Base-by-base conservation (phyloP, 2,329 filamentous ascomycete species). In the Cercospora zeae-maydis region DNA sequence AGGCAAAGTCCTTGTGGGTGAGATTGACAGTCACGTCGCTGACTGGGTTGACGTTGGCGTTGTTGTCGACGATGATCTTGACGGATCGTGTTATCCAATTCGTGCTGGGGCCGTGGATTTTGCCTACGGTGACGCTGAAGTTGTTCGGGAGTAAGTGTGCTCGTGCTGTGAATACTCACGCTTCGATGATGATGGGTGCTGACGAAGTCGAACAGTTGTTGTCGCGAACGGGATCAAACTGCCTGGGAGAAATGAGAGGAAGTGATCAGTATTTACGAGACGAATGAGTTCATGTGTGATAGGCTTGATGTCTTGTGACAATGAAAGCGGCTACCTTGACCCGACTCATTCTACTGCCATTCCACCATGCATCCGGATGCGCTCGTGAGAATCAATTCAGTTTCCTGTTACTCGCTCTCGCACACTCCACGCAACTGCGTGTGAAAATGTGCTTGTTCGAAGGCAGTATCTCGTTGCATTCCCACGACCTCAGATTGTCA, bases 1-100 rank as follows among this genome's bases (percentile, higher is more conserved):
- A 72, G 39, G 66, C 60, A 5, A 14, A 64, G 11, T 60, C 65
- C 1, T 59, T 71, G 42, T 74, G 72, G 63, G 58, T 68, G 47
- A 65, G 74, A 30, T 59, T 74, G 4, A 67, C 64, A 6, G 56
- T 71, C 13, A 66, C 56, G 16, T 27, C 27, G 4, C 16, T 62
- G 1, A 34, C 64, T 14, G 64, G 64, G 19, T 4, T 62, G 16
- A 62, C 39, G 24, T 13, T 66, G 27, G 24, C 54, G 1, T 51
- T 66, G 42, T 27, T 66, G 49, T 14, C 39, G 13, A 49, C 31
- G 7, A 66, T 63, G 58, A 24, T 53, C 5, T 47, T 56, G 45
- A 59, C 53, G 19, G 58, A 31, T 1, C 14, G 52, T 10, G 49
- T 60, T 6, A 33, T n/a, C 19, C 16, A 30, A 19, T 63, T 58